These are phyloP conservation scores for Podospora tetraspora DNA, from an alignment of 495 filamentous ascomycete species.

Conservation along the genomic window DNA sequence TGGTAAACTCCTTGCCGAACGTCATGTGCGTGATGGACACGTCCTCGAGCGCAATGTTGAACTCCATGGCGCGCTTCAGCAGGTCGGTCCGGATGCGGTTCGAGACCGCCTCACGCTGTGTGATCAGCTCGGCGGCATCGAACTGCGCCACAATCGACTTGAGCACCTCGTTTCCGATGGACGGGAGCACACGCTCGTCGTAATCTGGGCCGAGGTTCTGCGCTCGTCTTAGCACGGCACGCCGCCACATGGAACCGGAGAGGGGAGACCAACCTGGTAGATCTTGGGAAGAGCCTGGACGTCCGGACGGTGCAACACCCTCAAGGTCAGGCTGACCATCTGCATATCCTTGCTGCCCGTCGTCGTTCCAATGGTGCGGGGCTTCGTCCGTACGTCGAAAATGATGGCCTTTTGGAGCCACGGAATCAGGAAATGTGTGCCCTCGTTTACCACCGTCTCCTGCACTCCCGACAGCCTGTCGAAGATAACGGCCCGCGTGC, in stretches of 20 bases:
- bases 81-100: slow-evolving; percentile 94
- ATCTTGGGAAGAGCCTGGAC: slow-evolving; percentile 91
- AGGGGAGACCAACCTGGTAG: slow-evolving; percentile 74
- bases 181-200: slow-evolving; percentile 98
- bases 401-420: slow-evolving; percentile 94
- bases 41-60: slow-evolving; percentile 98
- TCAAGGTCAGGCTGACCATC: slow-evolving; percentile 98
- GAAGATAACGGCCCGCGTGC: slow-evolving; percentile 96
- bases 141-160: slow-evolving; percentile 99
- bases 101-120: slow-evolving; percentile 92
- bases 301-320: slow-evolving; percentile 92
- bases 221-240: not conserved
- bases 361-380: slow-evolving; percentile 93
- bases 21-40: slow-evolving; percentile 99
- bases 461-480: slow-evolving; percentile 89
- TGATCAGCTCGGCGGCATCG: slow-evolving; percentile 98
- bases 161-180: slow-evolving; percentile 99
- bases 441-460: slow-evolving; percentile 87
- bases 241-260: not conserved
- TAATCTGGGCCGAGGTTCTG: slow-evolving; percentile 88
- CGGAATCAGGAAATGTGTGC: slow-evolving; percentile 93
- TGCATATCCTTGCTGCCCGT: slow-evolving; percentile 98
- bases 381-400: slow-evolving; percentile 97
- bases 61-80: slow-evolving; percentile 90
- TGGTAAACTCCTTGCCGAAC: slow-evolving; percentile 98